A percentile compares a stretch with the other conserved stretches of the same genome.
phyloP scores from a whole-genome alignment of 2,329 filamentous ascomycete genomes.

The Pseudogymnoascus sp. region DNA sequence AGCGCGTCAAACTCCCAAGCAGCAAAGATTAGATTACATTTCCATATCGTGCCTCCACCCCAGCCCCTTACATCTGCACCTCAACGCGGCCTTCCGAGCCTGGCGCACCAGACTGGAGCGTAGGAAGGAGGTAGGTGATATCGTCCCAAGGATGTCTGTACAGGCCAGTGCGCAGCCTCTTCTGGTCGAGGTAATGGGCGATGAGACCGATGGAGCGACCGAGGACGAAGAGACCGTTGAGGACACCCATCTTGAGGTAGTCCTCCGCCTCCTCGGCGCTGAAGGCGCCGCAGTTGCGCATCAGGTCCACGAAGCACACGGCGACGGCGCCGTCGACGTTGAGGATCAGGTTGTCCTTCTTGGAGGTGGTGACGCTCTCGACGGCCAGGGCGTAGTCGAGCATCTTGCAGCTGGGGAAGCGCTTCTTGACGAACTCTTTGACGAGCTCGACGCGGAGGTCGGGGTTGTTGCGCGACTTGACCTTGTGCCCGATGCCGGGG shows the following conservation, averaged over 20 bases:
- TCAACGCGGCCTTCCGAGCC: constrained; percentile 82
- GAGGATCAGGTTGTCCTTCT: constrained; percentile 99
- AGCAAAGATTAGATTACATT: constrained; percentile 2
- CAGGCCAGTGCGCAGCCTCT: constrained; percentile 94
- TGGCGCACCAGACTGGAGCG: constrained; percentile 60
- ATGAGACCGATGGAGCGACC: constrained; percentile 97
- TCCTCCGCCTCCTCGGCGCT: constrained; percentile 93
- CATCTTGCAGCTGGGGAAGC: constrained; percentile 96
- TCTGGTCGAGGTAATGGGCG: constrained; percentile 99
- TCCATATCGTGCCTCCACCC: background rate
- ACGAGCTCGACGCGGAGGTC: constrained; percentile 99
- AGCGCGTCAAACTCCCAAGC: constrained; percentile 3
- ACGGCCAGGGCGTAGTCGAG: constrained; percentile 98
- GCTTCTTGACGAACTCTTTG: constrained; percentile 96
- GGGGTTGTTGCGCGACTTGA: constrained; percentile 99
- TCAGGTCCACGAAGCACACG: constrained; percentile 95
- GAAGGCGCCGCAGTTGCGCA: constrained; percentile 98
- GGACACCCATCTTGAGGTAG: constrained; percentile 97
- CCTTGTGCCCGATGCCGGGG: constrained; percentile 95
- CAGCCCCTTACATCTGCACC: constrained; percentile 53
- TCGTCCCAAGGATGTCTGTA: constrained; percentile 99
- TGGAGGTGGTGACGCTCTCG: constrained; percentile 95
- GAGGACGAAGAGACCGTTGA: constrained; percentile 98
- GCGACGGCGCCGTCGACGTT: constrained; percentile 98
- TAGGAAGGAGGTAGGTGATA: constrained; percentile 89